Percentiles rank a stretch among this genome's conserved stretches.
These are phyloP conservation scores for Cercospora beticola DNA, from an alignment of 2,329 filamentous ascomycete species.

Conservation along the genomic window DNA sequence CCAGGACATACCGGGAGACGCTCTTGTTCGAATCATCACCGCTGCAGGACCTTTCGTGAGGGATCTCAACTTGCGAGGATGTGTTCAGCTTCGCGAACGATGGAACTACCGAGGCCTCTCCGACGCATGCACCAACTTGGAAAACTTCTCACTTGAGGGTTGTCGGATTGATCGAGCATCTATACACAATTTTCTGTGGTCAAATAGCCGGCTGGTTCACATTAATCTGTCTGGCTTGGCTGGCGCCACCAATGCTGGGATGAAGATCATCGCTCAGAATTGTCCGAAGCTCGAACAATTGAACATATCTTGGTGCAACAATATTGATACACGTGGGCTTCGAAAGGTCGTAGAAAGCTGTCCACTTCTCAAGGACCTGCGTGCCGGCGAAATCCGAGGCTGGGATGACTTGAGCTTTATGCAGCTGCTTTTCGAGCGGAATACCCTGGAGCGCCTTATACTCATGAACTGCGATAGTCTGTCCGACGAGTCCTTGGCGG, in stretches of 20 bases:
- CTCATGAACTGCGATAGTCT: slow-evolving; percentile 78
- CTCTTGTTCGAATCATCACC: slow-evolving; percentile 79
- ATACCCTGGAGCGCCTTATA: slow-evolving; percentile 78
- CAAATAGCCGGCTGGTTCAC: slow-evolving; percentile 75
- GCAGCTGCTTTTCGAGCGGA: slow-evolving; percentile 71
- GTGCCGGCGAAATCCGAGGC: slow-evolving; percentile 76
- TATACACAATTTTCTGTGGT: slow-evolving; percentile 75
- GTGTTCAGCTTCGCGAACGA: slow-evolving; percentile 81
- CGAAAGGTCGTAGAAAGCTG: slow-evolving; percentile 72
- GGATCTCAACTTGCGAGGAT: slow-evolving; percentile 86
- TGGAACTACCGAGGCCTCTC: slow-evolving; percentile 75
- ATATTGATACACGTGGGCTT: slow-evolving; percentile 76
- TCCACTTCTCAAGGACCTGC: slow-evolving; percentile 70
- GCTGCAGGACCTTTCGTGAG: slow-evolving; percentile 86
- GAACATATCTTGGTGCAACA: slow-evolving; percentile 91
- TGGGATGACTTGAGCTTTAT: slow-evolving; percentile 75
- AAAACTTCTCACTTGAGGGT: slow-evolving; percentile 84
- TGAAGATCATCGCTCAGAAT: slow-evolving; percentile 78
- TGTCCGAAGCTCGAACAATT: slow-evolving; percentile 80
- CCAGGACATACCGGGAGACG: slow-evolving; percentile 77
- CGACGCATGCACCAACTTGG: slow-evolving; percentile 81
- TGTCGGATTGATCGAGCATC: slow-evolving; percentile 78
- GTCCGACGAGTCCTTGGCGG: slow-evolving; percentile 69
- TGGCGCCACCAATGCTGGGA: slow-evolving; percentile 77
- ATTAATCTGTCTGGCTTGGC: slow-evolving; percentile 82